phyloP scores from a whole-genome alignment of 306 rosid species.

The Lagenaria siceraria region DNA sequence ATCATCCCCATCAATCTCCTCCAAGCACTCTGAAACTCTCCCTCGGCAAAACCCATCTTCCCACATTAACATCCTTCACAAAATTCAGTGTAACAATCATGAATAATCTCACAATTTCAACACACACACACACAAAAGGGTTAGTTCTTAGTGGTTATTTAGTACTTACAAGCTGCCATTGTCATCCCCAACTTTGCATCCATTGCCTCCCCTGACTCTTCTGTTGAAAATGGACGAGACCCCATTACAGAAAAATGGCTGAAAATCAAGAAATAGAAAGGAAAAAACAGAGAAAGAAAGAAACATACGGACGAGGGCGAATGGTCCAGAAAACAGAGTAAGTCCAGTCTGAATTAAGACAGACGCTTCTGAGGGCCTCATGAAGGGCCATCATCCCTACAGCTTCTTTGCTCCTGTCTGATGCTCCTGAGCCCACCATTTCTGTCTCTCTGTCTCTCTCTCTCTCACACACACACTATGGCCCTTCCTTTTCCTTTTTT shows the following conservation, averaged over 20 bases:
- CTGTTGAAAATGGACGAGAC: constrained; percentile 39
- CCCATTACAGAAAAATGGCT: constrained; percentile 19
- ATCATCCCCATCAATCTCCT: constrained; percentile 87
- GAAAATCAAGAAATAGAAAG: constrained; percentile 3
- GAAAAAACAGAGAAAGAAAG: not conserved
- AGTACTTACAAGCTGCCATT: constrained; percentile 79
- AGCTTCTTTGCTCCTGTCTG: constrained; percentile 99
- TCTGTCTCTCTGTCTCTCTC: constrained; percentile 27
- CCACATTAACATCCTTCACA: constrained; percentile 98
- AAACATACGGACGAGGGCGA: constrained; percentile 94
- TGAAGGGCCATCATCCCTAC: constrained; percentile 99
- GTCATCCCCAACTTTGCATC: constrained; percentile 98
- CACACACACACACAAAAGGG: not conserved
- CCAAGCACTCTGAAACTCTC: constrained; percentile 58
- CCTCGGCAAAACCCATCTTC: constrained; percentile 98
- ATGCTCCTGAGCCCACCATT: constrained; percentile 99
- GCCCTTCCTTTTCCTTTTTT: constrained; percentile 7
- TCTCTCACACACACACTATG: constrained; percentile 3
- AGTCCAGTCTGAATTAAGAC: constrained; percentile 86
- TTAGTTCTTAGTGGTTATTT: not conserved
- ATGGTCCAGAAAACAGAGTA: constrained; percentile 99
- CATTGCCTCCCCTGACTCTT: constrained; percentile 94
- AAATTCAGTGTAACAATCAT: not conserved
- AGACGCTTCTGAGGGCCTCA: constrained; percentile 92
- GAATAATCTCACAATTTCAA: not conserved